These are phyloP conservation scores for Saturnispora silvae DNA, from an alignment of 805 yeast genomes.

Conservation along the genomic window DNA sequence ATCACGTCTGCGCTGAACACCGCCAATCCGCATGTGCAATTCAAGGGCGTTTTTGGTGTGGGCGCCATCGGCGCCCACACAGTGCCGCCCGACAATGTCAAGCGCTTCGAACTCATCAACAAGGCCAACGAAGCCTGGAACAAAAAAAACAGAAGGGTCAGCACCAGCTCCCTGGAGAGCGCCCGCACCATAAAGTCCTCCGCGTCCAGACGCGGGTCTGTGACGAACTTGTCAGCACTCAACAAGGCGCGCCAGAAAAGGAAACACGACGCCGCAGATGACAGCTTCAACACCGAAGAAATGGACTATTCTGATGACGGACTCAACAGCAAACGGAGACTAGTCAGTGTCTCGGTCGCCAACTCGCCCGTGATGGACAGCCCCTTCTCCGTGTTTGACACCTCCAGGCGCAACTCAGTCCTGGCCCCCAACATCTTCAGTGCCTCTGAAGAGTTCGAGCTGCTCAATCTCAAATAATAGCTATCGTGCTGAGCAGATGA, in stretches of 20 bases:
- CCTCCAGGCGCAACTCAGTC: conserved; percentile 19
- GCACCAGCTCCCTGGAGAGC: conserved; percentile 13
- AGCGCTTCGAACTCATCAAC: conserved; percentile 26
- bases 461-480: conserved; percentile 17
- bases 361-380: conserved; percentile 12
- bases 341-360: conserved; percentile 9
- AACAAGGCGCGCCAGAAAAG: conserved; percentile 2
- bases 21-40: no score
- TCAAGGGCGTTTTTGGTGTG: no score
- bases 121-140: conserved; percentile 30
- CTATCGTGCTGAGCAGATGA: background rate
- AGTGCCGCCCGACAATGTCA: conserved; percentile 17
- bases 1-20: conserved; percentile 25
- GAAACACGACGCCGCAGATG: conserved; percentile 1
- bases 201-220: conserved; percentile 6
- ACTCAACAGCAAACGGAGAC: conserved; percentile 10
- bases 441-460: conserved; percentile 24
- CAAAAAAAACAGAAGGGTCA: conserved; percentile 16
- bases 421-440: conserved; percentile 19
- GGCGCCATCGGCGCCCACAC: background rate
- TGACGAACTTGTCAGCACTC: background rate
- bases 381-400: conserved; percentile 7
- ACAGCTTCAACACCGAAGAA: background rate
- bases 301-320: conserved; percentile 7
- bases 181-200: conserved; percentile 6